Percentiles rank a stretch among this genome's conserved stretches.
phyloP scores from a whole-genome alignment of 192 early-diverging fungal species.

The Backusella circina region DNA sequence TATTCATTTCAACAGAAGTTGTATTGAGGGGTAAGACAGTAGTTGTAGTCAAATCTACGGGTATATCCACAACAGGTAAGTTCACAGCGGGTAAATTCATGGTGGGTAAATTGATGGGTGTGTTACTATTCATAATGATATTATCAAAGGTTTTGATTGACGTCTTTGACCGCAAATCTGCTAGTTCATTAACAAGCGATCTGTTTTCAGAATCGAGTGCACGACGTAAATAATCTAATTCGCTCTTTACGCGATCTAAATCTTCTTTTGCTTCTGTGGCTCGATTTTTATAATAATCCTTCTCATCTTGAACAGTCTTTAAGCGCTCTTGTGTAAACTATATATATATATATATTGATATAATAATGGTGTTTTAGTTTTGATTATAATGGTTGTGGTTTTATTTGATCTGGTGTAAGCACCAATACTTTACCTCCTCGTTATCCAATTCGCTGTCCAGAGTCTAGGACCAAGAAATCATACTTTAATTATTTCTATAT shows the following conservation, averaged over 20 bases:
- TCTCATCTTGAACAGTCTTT: constrained; percentile 25
- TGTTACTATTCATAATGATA: neutral
- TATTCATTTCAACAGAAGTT: constrained; percentile 13
- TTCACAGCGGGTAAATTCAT: neutral
- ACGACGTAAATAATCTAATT: neutral
- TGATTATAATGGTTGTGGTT: no score
- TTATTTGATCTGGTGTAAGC: neutral
- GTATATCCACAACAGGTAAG: neutral
- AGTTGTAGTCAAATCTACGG: neutral
- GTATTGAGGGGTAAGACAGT: neutral
- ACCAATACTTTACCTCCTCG: neutral
- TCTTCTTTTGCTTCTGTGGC: constrained; percentile 29
- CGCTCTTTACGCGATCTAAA: constrained; percentile 15
- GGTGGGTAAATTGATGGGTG: neutral
- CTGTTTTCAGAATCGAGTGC: constrained; percentile 29
- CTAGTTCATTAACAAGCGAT: constrained; percentile 27
- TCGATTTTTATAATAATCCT: constrained; percentile 30
- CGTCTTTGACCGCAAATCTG: constrained; percentile 18
- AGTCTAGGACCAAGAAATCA: neutral
- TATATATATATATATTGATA: neutral
- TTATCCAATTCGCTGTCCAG: constrained; percentile 20
- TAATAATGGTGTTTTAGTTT: neutral
- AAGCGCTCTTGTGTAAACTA: constrained; percentile 18
- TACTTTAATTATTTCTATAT: neutral
- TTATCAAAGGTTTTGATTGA: neutral